Evolutionary conservation across 345 rosid species (phyloP), one percentile per base, ranked within the genome.

Genomic region (Bruguiera parviflora): DNA sequence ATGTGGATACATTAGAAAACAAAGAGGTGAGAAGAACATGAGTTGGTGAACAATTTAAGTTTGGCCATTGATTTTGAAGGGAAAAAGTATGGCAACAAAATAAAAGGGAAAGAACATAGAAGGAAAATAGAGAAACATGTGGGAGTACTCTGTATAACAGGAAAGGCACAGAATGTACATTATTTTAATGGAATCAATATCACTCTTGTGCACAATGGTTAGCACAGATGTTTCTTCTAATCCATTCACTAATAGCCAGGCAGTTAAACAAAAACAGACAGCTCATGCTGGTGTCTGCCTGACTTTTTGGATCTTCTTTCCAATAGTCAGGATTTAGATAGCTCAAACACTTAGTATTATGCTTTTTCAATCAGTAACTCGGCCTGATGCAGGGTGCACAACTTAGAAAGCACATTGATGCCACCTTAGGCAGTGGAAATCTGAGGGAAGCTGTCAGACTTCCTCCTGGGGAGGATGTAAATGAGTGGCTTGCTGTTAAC

Each of bases 401-500:
- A 39, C 90, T 88, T 72, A 83, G 79, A 67, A 84, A 65, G 47
- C 90, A 84, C 28, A 88, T 86, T 15, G 90, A 88, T 82, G 85
- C 90, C 19, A 88, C 93, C 35, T 72, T 86, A 53, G 93, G 89
- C 5, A 88, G 93, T 65, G 93, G 93, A 4, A 88, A 88, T 72
- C 71, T 88, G 68, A 84, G 93, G 73, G 93, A 88, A 75, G 89
- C 90, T 4, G 90, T 88, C 0, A 13, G 87, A 64, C 71, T 88
- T 15, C 94, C 91, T 73, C 91, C 87, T 25, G 94, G 94, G 52
- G 94, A 88, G 73, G 94, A 88, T 70, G 67, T 84, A 39, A 83
- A 85, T 16, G 94, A 88, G 57, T 88, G 94, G 94, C 80, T 88
- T 4, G 94, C 94, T 5, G 94, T 88, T 16, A 88, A 88, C 71